Evolutionary conservation across 2,329 filamentous ascomycete species (phyloP), one percentile per base, ranked within the genome.

Genomic region (Monosporascus cannonballus): DNA sequence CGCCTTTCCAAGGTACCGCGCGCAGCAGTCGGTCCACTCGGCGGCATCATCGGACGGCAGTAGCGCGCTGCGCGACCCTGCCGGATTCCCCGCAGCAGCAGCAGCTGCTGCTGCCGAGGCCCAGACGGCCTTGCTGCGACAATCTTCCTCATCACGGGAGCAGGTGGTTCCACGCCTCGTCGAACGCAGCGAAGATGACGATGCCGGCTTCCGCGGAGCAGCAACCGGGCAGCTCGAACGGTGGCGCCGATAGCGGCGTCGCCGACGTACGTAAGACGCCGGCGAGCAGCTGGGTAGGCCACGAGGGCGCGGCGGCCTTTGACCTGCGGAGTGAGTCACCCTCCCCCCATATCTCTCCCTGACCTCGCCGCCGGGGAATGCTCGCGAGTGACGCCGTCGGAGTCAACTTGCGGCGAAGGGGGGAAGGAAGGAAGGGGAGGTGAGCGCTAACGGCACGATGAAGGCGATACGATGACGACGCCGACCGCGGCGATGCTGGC

Each of bases 401-500:
- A 34, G 30, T 5, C 11, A 34, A 34, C 4, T 14, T 14, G 4
- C 11, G 30, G 9, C 9, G 11, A 34, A 5, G 25, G 25, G 25
- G 25, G 3, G 3, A 6, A 6, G 3, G 8, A 7, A 7, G 3
- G 27, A 30, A 11, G 9, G 27, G 27, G 27, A 6, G 27, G 11
- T 2, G 3, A 30, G 27, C 9, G 9, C 27, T 9, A 48, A 14
- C 47, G n/a, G 20, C 27, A 51, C 36, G 39, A 50, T 18, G 38
- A 56, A 84, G 80, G 79, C 65, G 86, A 90, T 66, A 83, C 81
- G 5, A 77, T 87, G 65, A 90, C 86, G 2, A 86, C 84, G 1
- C 86, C 86, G 6, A 89, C 85, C 0, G 62, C 75, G 3, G 79
- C 83, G 24, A 92, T 92, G 87, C 80, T 92, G 37, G 69, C 76